Evolutionary conservation across 805 yeast genomes (phyloP), one percentile per base, ranked within the genome.

Genomic region (Wickerhamomyces bovis): DNA sequence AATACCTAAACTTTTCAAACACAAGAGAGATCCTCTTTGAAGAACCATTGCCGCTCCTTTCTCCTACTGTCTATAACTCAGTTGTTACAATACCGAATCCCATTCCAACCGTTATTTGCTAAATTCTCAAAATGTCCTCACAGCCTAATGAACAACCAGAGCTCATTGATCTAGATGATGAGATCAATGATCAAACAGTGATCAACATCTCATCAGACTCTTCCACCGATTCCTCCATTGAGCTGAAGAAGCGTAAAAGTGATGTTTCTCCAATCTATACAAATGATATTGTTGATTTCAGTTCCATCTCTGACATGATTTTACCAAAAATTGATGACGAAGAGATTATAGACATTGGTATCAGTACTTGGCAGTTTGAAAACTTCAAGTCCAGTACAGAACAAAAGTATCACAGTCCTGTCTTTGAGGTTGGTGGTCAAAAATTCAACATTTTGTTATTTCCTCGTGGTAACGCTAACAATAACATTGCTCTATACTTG

Each of bases 401-500:
- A 6, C 51, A 61, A 15, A 65, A 62, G 33, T 62, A 48, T 8
- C 52, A 50, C 19, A 69, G 81, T 46, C 72, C 79, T 0, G 59
- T 63, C 18, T 81, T 80, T 53, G 66, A 63, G 43, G 74, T 81
- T 51, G 92, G 89, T 2, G 81, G 75, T 1, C 79, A 64, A 56
- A 77, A 77, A 36, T 86, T 88, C 83, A 80, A 81, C 54, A 61
- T 89, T 3, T 68, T 92, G 38, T 62, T 92, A 31, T 87, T 89
- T 61, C 96, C 96, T 0, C 76, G 75, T 42, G 94, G 95, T 2
- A 85, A 83, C 55, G 72, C 76, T 41, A 71, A 77, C 44, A 72
- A 72, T 50, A 69, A 73, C 47, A 64, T 88, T 8, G 88, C 97
- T 0, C 64, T 89, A 22, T 94, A 89, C 63, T 68, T 94, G 51